Evolutionary conservation across 805 yeast species (phyloP).

Genomic region (Sugiyamaella chiloensis): DNA sequence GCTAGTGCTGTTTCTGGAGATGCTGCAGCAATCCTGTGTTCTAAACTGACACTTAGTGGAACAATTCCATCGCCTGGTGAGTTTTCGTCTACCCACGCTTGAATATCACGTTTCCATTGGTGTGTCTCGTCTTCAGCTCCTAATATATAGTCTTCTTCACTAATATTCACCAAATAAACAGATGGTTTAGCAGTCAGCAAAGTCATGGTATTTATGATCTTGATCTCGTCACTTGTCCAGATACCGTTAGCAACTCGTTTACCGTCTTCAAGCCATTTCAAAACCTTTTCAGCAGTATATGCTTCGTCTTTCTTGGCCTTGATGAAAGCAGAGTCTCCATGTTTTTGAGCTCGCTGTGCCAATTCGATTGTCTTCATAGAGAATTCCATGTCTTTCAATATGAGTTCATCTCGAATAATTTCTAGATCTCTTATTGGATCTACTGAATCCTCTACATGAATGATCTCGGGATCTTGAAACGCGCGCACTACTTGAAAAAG

Average conservation of each 20-base stretch:
- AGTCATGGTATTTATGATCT: slow-evolving; percentile 64
- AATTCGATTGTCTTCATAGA: slow-evolving; percentile 66
- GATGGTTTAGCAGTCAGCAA: slow-evolving; percentile 89
- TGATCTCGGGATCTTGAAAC: slow-evolving; percentile 60
- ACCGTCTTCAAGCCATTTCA: slow-evolving; percentile 57
- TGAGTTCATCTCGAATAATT: slow-evolving; percentile 41
- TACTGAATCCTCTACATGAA: slow-evolving; percentile 58
- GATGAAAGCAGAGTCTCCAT: slow-evolving; percentile 81
- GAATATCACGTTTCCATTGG: slow-evolving; percentile 49
- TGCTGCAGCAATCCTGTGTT: slow-evolving; percentile 58
- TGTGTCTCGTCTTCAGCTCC: slow-evolving; percentile 43
- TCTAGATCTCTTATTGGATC: slow-evolving; percentile 7
- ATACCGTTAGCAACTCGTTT: slow-evolving; percentile 55
- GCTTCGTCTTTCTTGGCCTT: slow-evolving; percentile 44
- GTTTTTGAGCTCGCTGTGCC: slow-evolving; percentile 71
- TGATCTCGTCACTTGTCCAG: slow-evolving; percentile 66
- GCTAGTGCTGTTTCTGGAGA: slow-evolving; percentile 30
- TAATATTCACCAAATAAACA: slow-evolving; percentile 69
- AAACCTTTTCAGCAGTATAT: slow-evolving; percentile 35
- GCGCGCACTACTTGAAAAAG: slow-evolving; percentile 66
- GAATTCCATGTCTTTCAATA: slow-evolving; percentile 64
- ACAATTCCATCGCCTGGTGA: slow-evolving; percentile 67
- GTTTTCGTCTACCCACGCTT: slow-evolving; percentile 63
- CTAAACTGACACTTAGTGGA: slow-evolving; percentile 68
- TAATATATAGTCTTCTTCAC: slow-evolving; percentile 58